Base-by-base conservation (phyloP, 2,329 filamentous ascomycete genomes). In the Penicillium freii region DNA sequence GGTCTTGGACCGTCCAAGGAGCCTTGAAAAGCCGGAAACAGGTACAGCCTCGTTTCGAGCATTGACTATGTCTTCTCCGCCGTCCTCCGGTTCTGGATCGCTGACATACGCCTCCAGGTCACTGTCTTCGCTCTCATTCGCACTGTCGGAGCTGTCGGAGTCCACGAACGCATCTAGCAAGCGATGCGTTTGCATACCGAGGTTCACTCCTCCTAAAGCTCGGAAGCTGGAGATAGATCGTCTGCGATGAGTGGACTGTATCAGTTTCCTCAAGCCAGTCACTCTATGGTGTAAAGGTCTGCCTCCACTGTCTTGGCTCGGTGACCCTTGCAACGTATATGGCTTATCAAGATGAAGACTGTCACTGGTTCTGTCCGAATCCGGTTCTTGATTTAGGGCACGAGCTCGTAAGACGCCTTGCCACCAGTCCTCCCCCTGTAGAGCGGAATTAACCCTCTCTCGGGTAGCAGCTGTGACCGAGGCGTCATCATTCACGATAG, bases 351-450 rank as follows among this genome's bases (percentile, higher is more conserved):
- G 72, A 17, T 81, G 61, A 23, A 63, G 62, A 25, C 60, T 62
- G 6, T 64, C 62, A 46, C 39, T 61, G 38, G 44, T 56, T 51
- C 49, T 61, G 11, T 62, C 66, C 36, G 55, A 61, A 45, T 48
- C 60, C 2, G 54, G 48, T 43, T 47, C 52, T 54, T 43, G 55
- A 40, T 25, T 47, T 38, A 40, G 54, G 55, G 50, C 60, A 58
- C 53, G 70, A 50, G 58, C 64, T 59, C 43, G 60, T 48, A 43
- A 79, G 74, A 61, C 78, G 64, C 43, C 75, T 79, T 87, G 82
- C 91, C 91, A 96, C 91, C 91, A 96, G 33, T 87, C 84, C 66
- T 94, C 88, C 10, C 86, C 83, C 62, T 83, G 82, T 15, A 96
- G 75, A 5, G 86, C 81, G 23, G 85, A 81, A 58, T 91, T 82